These are phyloP conservation scores for Bauhinia variegata DNA, from an alignment of 306 rosid genomes.

Conservation along the genomic window DNA sequence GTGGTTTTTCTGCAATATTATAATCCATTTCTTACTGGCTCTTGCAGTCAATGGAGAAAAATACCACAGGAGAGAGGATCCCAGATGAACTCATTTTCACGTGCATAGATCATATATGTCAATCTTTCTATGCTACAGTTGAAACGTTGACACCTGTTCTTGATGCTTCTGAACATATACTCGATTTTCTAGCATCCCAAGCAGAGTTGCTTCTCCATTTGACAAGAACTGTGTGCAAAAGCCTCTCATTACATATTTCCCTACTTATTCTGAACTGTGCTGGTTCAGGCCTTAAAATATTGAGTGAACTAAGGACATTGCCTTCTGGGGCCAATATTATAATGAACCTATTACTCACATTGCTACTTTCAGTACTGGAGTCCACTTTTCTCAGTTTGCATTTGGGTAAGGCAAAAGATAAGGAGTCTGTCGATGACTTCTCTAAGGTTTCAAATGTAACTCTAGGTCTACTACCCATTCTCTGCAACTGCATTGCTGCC, in stretches of 20 bases:
- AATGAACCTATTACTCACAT: conserved; percentile 57
- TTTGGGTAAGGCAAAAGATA: conserved; percentile 42
- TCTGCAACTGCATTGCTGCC: conserved; percentile 65
- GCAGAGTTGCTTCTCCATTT: conserved; percentile 68
- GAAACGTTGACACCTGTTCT: conserved; percentile 60
- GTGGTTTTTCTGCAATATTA: conserved; percentile 22
- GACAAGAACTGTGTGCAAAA: conserved; percentile 55
- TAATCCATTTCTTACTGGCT: conserved; percentile 33
- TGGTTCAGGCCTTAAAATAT: conserved; percentile 67
- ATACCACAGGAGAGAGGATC: conserved; percentile 41
- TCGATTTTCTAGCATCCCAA: conserved; percentile 69
- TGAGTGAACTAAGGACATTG: conserved; percentile 60
- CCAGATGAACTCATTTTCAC: conserved; percentile 52
- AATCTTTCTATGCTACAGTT: conserved; percentile 59
- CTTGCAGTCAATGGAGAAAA: conserved; percentile 60
- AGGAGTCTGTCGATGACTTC: conserved; percentile 52
- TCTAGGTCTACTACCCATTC: conserved; percentile 76
- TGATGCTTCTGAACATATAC: conserved; percentile 62
- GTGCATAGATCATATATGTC: conserved; percentile 66
- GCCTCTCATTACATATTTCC: conserved; percentile 50
- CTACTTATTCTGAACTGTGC: conserved; percentile 64
- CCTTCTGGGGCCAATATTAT: conserved; percentile 54
- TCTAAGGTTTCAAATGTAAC: conserved; percentile 69
- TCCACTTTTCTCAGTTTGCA: conserved; percentile 46
- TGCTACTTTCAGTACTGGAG: conserved; percentile 77